phyloP scores from a whole-genome alignment of 2,329 filamentous ascomycete genomes.

The Hypoxylon sp. region DNA sequence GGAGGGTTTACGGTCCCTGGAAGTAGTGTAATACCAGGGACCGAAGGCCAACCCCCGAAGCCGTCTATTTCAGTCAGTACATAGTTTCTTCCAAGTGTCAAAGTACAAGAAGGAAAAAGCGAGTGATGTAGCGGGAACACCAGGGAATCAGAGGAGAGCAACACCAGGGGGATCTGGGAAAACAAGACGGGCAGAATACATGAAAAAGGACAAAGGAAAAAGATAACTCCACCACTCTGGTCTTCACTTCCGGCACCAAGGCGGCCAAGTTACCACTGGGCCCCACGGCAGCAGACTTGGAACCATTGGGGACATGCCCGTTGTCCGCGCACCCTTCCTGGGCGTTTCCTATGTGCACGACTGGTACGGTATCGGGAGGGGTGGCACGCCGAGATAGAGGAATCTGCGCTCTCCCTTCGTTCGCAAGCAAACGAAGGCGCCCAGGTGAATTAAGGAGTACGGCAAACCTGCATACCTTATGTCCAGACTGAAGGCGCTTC shows the following conservation, averaged over 20 bases:
- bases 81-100: neutral
- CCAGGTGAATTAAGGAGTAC: conserved; percentile 1
- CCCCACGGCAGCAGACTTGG: neutral
- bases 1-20: neutral
- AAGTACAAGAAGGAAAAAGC: neutral
- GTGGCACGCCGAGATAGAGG: neutral
- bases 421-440: conserved; percentile 1
- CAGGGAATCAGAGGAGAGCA: too few species aligned
- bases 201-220: neutral
- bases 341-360: neutral
- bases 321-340: conserved; percentile 2
- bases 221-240: neutral
- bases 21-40: neutral
- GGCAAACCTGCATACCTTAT: neutral
- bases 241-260: conserved; percentile 6
- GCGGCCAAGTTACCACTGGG: neutral
- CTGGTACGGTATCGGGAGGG: neutral
- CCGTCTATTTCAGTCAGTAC: neutral
- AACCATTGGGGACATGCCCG: neutral
- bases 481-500: neutral
- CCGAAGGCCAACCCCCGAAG: neutral
- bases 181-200: neutral
- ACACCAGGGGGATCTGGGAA: too few species aligned
- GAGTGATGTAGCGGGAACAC: too few species aligned
- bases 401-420: neutral